Conservation (phyloP, 495 filamentous ascomycete genomes). For the Daldinia childiae region DNA sequence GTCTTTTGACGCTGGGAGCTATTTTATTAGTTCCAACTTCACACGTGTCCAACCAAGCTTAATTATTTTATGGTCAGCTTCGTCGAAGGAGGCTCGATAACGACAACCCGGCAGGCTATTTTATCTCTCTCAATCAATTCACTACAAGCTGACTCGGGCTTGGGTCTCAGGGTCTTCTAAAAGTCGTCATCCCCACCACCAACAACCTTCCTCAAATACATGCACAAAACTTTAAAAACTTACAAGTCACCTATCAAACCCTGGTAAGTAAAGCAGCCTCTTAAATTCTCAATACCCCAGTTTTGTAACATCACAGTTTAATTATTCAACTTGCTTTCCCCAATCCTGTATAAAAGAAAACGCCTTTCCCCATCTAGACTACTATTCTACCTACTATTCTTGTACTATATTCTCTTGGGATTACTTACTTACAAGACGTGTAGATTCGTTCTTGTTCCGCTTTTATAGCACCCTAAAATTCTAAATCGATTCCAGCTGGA, state of each 20-base stretch:
- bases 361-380: not conserved
- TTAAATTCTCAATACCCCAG: not conserved
- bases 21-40: constrained; percentile 28
- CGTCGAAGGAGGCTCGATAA: constrained; percentile 27
- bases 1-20: constrained; percentile 15
- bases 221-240: not conserved
- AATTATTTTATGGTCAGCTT: constrained; percentile 25
- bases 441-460: not conserved
- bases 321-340: not conserved
- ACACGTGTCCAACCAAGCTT: constrained; percentile 41
- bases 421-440: not conserved
- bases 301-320: not conserved
- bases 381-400: not conserved
- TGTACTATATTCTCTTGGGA: not conserved
- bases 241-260: not conserved
- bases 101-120: constrained; percentile 3
- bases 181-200: constrained; percentile 3
- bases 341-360: not conserved
- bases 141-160: constrained; percentile 19
- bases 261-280: constrained; percentile 2
- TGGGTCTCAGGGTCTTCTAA: not conserved
- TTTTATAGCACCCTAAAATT: not conserved
- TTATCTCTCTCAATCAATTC: constrained; percentile 1
- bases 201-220: constrained; percentile 5
- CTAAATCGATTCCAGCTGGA: not conserved